Evolutionary conservation across 768 basidiomycete genomes (phyloP).

Genomic region (Pholiota microspora): DNA sequence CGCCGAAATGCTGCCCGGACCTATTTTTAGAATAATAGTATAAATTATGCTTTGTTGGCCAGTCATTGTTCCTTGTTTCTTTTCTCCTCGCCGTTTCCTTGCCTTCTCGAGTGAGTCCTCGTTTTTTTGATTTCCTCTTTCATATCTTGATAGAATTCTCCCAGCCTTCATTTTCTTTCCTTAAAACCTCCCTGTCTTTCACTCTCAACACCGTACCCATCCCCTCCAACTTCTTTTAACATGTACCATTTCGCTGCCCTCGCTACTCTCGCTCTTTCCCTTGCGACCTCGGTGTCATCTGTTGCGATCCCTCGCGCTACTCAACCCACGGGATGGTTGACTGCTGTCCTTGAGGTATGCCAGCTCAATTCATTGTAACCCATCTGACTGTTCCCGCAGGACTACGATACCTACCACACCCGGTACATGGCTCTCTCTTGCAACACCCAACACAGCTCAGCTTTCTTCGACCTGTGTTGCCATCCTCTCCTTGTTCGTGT

Average conservation of each 20-base stretch:
- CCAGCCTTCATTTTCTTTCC: slow-evolving; percentile 15
- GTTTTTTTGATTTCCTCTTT: slow-evolving; percentile 30
- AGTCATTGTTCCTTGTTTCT: slow-evolving; percentile 19
- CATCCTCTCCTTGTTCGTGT: slow-evolving; percentile 60
- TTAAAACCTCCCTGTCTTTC: slow-evolving; percentile 25
- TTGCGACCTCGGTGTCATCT: slow-evolving; percentile 38
- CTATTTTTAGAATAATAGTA: slow-evolving; percentile 19
- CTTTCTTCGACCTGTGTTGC: slow-evolving; percentile 71
- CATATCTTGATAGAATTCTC: slow-evolving; percentile 28
- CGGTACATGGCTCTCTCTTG: slow-evolving; percentile 62
- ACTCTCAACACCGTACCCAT: slow-evolving; percentile 23
- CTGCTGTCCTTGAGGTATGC: slow-evolving; percentile 43
- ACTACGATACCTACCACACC: slow-evolving; percentile 54
- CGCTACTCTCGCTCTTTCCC: slow-evolving; percentile 41
- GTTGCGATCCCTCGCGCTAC: slow-evolving; percentile 38
- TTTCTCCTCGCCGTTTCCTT: slow-evolving; percentile 20
- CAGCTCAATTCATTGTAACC: slow-evolving; percentile 1
- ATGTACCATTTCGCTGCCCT: slow-evolving; percentile 36
- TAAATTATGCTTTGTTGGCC: slow-evolving; percentile 13
- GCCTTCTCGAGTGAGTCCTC: slow-evolving; percentile 31
- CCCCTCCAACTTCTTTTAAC: slow-evolving; percentile 20
- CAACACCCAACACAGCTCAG: slow-evolving; percentile 41
- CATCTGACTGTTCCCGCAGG: slow-evolving; percentile 27
- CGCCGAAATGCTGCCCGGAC: slow-evolving; percentile 8
- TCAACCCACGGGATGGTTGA: slow-evolving; percentile 43